A percentile compares a stretch with the other conserved stretches of the same genome.
Evolutionary conservation across 1,139 yeast species (phyloP).

Genomic region (Yamadazyma oceani): DNA sequence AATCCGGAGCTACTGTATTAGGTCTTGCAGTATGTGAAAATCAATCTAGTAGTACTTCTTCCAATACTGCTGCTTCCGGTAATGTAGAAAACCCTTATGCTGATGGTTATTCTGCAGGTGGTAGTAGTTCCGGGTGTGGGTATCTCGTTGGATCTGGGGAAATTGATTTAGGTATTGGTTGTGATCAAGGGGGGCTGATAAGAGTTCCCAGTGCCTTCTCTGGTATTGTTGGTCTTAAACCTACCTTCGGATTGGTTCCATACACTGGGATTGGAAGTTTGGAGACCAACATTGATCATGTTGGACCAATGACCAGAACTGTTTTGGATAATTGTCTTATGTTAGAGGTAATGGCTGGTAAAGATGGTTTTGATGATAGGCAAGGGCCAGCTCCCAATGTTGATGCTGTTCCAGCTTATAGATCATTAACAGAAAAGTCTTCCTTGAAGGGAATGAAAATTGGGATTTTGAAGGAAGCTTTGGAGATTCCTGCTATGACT

Average conservation of each 20-base stretch:
- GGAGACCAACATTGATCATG: constrained; percentile 16
- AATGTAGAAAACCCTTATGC: constrained; percentile 16
- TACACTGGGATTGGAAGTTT: constrained; percentile 17
- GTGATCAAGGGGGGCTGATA: constrained; percentile 16
- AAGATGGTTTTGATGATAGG: constrained; percentile 20
- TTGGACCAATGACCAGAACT: constrained; percentile 16
- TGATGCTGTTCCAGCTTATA: constrained; percentile 19
- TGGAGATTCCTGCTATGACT: constrained; percentile 15
- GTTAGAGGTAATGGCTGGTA: constrained; percentile 16
- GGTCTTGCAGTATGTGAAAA: constrained; percentile 18
- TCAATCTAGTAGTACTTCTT: constrained; percentile 17
- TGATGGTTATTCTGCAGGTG: constrained; percentile 17
- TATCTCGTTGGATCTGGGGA: constrained; percentile 15
- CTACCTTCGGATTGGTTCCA: constrained; percentile 17
- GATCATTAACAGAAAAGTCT: constrained; percentile 5
- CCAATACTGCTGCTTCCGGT: constrained; percentile 17
- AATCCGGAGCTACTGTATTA: constrained; percentile 15
- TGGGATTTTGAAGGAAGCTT: constrained; percentile 16
- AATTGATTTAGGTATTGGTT: constrained; percentile 15
- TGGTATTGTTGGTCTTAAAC: constrained; percentile 17
- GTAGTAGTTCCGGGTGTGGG: constrained; percentile 17
- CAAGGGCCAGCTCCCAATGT: constrained; percentile 24
- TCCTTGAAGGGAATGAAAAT: constrained; percentile 14
- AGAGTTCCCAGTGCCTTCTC: constrained; percentile 17
- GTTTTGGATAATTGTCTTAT: constrained; percentile 12